Conservation (phyloP, 208 protist genomes). For the Histomonas meleagridis region DNA sequence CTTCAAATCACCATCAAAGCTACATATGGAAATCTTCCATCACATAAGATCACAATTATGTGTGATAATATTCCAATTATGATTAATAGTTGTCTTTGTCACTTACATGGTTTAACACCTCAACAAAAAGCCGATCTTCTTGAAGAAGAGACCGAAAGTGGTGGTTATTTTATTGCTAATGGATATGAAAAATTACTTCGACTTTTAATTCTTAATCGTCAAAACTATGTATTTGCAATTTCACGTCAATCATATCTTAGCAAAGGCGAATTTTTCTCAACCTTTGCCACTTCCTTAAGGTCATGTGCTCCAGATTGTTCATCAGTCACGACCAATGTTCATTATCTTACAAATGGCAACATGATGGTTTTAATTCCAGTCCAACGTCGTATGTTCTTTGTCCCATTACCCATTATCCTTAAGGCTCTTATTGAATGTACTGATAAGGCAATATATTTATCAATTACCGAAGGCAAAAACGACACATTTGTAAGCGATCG, state of each 20-base stretch:
- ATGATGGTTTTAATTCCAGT: conserved; percentile 59
- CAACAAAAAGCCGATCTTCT: neutral
- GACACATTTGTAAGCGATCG: conserved; percentile 62
- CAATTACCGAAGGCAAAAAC: conserved; percentile 49
- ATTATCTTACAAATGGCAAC: conserved; percentile 74
- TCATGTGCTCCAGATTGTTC: conserved; percentile 76
- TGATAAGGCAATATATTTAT: conserved; percentile 67
- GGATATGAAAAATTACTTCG: conserved; percentile 90
- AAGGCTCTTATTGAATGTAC: conserved; percentile 56
- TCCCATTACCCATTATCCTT: conserved; percentile 62
- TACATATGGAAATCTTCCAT: neutral
- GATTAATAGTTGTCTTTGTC: neutral
- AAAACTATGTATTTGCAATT: conserved; percentile 81
- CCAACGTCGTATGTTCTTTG: conserved; percentile 54
- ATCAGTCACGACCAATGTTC: conserved; percentile 78
- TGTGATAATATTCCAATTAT: conserved; percentile 14
- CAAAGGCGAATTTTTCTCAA: conserved; percentile 75
- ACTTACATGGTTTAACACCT: neutral
- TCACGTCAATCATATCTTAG: conserved; percentile 66
- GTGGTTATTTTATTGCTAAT: conserved; percentile 84
- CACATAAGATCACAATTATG: neutral
- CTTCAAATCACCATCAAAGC: neutral
- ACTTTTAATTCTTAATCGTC: conserved; percentile 75
- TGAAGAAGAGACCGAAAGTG: conserved; percentile 24
- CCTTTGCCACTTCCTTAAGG: conserved; percentile 76